These are phyloP conservation scores for Bidens hawaiensis DNA, from an alignment of 140 eudicot species.

Conservation along the genomic window DNA sequence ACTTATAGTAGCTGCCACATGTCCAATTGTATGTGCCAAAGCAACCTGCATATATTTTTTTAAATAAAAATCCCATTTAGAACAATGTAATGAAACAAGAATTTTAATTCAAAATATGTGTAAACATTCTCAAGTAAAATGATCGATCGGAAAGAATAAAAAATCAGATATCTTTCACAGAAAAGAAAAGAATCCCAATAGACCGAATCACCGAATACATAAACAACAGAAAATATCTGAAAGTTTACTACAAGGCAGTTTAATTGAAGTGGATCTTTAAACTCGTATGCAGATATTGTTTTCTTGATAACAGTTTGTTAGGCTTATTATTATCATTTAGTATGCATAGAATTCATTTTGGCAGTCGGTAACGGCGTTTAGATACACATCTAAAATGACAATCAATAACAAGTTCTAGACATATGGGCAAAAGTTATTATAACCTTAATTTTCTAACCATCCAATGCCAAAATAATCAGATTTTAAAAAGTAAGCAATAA, in stretches of 20 bases:
- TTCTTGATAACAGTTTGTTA: not conserved
- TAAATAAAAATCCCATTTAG: not conserved
- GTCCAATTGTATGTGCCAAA: conserved; percentile 52
- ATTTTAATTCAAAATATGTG: not conserved
- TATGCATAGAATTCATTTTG: not conserved
- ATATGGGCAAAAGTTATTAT: not conserved
- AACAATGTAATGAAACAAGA: not conserved
- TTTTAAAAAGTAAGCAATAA: not conserved
- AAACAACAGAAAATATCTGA: not conserved
- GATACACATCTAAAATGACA: not conserved
- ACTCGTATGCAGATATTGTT: not conserved
- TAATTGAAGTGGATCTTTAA: not conserved
- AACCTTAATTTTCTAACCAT: not conserved
- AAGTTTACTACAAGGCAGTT: not conserved
- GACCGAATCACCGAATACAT: not conserved
- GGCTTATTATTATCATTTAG: not conserved
- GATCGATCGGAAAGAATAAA: not conserved
- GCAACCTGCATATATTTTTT: conserved; percentile 24
- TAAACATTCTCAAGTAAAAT: not conserved
- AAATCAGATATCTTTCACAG: not conserved
- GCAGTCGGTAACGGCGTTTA: not conserved
- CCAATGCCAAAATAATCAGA: not conserved
- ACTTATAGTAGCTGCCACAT: conserved; percentile 66
- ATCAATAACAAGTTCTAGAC: not conserved
- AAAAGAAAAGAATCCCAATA: not conserved